A percentile compares a stretch with the other conserved stretches of the same genome.
Evolutionary conservation across 306 rosid species (phyloP).

Genomic region (Myrica gale): DNA sequence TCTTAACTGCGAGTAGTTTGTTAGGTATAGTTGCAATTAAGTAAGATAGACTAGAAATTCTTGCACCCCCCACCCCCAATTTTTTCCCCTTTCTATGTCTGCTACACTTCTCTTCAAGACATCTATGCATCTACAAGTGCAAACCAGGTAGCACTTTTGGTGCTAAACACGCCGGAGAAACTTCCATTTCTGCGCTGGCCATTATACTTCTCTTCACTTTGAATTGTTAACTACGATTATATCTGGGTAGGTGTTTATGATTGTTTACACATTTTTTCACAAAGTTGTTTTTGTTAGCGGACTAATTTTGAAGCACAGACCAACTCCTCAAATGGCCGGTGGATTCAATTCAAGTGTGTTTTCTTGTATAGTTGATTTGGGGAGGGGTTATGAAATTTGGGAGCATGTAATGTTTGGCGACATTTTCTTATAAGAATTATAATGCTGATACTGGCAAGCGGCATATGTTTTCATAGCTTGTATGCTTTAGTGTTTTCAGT

Average conservation of each 20-base stretch:
- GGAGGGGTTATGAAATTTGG: neutral
- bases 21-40: constrained; percentile 9
- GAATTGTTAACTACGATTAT: neutral
- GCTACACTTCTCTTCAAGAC: constrained; percentile 16
- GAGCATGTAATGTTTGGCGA: neutral
- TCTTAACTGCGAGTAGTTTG: constrained; percentile 12
- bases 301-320: neutral
- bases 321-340: neutral
- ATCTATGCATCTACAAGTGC: too few relatives aligned
- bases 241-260: neutral
- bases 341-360: neutral
- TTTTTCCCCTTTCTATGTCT: neutral
- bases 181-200: neutral
- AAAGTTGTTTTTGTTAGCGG: neutral
- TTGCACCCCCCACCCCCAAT: too few relatives aligned
- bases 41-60: constrained; percentile 10
- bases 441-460: too few relatives aligned
- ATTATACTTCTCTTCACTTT: neutral
- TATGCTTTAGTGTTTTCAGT: too few relatives aligned
- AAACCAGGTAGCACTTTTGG: neutral
- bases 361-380: neutral
- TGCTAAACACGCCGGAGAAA: neutral
- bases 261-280: neutral
- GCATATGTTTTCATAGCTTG: too few relatives aligned
- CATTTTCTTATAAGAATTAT: too few relatives aligned